These are phyloP conservation scores for Oryza glaberrima DNA, from an alignment of 176 grass and related monocot genomes.

Conservation along the genomic window DNA sequence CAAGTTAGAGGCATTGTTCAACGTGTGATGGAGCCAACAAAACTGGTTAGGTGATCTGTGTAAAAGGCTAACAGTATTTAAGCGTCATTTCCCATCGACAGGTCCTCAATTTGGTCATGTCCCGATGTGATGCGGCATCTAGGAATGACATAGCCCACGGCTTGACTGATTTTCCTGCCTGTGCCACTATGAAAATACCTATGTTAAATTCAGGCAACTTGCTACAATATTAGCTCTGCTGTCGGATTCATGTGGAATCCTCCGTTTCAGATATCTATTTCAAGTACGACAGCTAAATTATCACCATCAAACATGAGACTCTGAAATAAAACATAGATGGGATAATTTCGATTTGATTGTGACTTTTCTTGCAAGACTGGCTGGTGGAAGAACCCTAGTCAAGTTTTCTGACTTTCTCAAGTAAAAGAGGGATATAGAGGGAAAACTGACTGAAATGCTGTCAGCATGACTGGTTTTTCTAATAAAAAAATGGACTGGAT, in stretches of 20 bases:
- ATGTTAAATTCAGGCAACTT: too few species aligned
- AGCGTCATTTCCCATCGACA: too few species aligned
- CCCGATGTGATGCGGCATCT: not conserved
- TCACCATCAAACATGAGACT: not conserved
- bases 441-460: not conserved
- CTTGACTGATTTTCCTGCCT: not conserved
- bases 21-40: not conserved
- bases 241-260: not conserved
- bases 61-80: too few species aligned
- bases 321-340: not conserved
- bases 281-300: not conserved
- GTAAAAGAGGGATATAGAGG: not conserved
- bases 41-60: not conserved
- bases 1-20: too few species aligned
- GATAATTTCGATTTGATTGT: not conserved
- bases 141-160: not conserved
- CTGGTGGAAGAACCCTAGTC: not conserved
- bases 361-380: not conserved
- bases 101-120: too few species aligned
- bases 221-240: too few species aligned
- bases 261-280: not conserved
- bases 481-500: not conserved
- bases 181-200: not conserved
- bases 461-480: not conserved
- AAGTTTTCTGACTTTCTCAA: not conserved